Evolutionary conservation across 2,329 filamentous ascomycete species (phyloP).

Genomic region (Aureobasidium namibiae): DNA sequence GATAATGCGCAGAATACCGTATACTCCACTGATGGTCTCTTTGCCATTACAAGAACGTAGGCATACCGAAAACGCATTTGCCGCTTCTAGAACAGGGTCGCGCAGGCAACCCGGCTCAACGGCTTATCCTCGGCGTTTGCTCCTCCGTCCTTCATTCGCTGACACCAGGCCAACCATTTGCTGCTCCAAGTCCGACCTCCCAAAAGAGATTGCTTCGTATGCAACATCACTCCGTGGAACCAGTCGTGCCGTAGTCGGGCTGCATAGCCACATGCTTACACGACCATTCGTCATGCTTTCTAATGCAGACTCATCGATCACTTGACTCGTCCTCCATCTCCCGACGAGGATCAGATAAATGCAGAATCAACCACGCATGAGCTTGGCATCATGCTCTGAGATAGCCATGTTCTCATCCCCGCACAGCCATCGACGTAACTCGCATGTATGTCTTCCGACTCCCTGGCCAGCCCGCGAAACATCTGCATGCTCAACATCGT

Average conservation of each 20-base stretch:
- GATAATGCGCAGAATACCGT: no score
- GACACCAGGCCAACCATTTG: background rate
- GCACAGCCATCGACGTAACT: background rate
- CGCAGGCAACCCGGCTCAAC: background rate
- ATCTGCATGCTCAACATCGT: background rate
- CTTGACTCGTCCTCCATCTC: background rate
- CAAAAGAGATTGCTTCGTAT: background rate
- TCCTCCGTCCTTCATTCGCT: background rate
- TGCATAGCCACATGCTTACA: background rate
- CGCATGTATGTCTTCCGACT: background rate
- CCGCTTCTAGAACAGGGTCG: background rate
- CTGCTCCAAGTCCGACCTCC: background rate
- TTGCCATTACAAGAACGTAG: no score
- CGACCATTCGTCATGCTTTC: background rate
- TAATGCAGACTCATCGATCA: background rate
- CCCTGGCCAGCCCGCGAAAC: constrained; percentile 2
- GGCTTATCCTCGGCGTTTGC: background rate
- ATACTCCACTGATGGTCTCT: no score
- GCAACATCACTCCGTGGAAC: background rate
- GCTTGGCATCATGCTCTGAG: background rate
- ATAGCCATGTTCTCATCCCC: background rate
- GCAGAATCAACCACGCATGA: background rate
- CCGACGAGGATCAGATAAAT: background rate
- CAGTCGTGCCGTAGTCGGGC: background rate
- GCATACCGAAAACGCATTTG: background rate